A percentile compares a stretch with the other conserved stretches of the same genome.
phyloP scores from a whole-genome alignment of 1,284 basidiomycete genomes.

The Malassezia obtusa region DNA sequence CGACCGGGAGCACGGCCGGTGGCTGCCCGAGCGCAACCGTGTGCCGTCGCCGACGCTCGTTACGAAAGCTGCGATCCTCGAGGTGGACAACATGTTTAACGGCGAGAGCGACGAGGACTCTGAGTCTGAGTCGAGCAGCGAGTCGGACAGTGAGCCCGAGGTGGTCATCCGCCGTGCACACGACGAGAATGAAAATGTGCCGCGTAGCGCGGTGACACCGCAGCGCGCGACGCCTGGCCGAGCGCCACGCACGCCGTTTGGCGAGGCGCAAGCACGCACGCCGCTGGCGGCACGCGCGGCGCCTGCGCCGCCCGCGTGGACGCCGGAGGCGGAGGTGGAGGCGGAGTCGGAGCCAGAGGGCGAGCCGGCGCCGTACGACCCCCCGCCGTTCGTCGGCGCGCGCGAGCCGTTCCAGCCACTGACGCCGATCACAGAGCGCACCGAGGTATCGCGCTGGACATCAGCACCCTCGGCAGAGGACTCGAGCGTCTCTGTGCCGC shows the following conservation, averaged over 20 bases:
- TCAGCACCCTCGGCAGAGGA: neutral
- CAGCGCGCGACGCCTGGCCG: constrained; percentile 15
- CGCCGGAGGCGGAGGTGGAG: neutral
- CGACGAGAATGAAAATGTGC: constrained; percentile 3
- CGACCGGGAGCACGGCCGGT: constrained; percentile 26
- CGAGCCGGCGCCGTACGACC: neutral
- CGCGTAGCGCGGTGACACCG: constrained; percentile 21
- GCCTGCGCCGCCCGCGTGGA: neutral
- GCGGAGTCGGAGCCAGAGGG: constrained; percentile 6
- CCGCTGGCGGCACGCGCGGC: constrained; percentile 1
- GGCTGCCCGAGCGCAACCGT: constrained; percentile 24
- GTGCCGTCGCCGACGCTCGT: constrained; percentile 32
- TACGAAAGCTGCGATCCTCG: constrained; percentile 35
- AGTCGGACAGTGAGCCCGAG: constrained; percentile 18
- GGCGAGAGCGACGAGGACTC: constrained; percentile 24
- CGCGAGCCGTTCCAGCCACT: constrained; percentile 30
- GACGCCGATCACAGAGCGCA: constrained; percentile 40
- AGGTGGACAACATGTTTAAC: constrained; percentile 45
- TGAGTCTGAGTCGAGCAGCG: constrained; percentile 19
- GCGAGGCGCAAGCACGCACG: constrained; percentile 5
- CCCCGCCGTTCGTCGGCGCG: constrained; percentile 1
- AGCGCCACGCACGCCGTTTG: constrained; percentile 3
- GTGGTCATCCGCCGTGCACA: neutral
- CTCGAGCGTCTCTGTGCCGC: no score
- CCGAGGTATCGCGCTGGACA: constrained; percentile 35